A percentile compares a stretch with the other conserved stretches of the same genome.
These are phyloP conservation scores for Zychaea mexicana DNA, from an alignment of 371 early-diverging fungal species.

Conservation along the genomic window DNA sequence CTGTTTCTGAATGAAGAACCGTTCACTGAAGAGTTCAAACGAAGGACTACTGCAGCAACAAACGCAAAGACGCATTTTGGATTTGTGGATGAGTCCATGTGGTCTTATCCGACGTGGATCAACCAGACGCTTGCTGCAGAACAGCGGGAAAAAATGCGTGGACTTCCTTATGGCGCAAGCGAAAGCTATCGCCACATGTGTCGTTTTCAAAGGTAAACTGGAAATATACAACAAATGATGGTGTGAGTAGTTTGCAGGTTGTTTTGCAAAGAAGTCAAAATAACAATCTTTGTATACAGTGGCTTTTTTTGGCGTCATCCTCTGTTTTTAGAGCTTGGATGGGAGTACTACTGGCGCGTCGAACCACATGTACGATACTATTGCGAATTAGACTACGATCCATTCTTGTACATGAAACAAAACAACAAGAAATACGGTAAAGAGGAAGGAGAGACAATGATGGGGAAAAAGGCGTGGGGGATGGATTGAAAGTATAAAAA, in stretches of 20 bases:
- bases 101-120: slow-evolving; percentile 86
- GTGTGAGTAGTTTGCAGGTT: too few relatives aligned
- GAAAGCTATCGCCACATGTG: slow-evolving; percentile 97
- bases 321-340: slow-evolving; percentile 56
- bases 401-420: slow-evolving; percentile 76
- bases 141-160: slow-evolving; percentile 55
- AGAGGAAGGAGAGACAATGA: too few relatives aligned
- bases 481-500: not conserved
- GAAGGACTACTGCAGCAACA: slow-evolving; percentile 40
- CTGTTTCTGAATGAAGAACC: slow-evolving; percentile 76
- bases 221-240: too few relatives aligned
- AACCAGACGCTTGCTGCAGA: slow-evolving; percentile 63
- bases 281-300: slow-evolving; percentile 42
- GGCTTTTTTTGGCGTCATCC: slow-evolving; percentile 85
- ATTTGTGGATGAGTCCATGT: slow-evolving; percentile 61
- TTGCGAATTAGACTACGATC: slow-evolving; percentile 83
- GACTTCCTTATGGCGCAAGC: slow-evolving; percentile 83
- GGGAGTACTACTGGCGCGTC: slow-evolving; percentile 85
- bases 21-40: slow-evolving; percentile 64
- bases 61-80: slow-evolving; percentile 56
- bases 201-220: slow-evolving; percentile 62
- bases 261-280: too few relatives aligned
- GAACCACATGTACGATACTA: slow-evolving; percentile 83
- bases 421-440: slow-evolving; percentile 78
- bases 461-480: too few relatives aligned